Base-by-base conservation (phyloP, 208 protist genomes). In the Crithidia fasciculata region DNA sequence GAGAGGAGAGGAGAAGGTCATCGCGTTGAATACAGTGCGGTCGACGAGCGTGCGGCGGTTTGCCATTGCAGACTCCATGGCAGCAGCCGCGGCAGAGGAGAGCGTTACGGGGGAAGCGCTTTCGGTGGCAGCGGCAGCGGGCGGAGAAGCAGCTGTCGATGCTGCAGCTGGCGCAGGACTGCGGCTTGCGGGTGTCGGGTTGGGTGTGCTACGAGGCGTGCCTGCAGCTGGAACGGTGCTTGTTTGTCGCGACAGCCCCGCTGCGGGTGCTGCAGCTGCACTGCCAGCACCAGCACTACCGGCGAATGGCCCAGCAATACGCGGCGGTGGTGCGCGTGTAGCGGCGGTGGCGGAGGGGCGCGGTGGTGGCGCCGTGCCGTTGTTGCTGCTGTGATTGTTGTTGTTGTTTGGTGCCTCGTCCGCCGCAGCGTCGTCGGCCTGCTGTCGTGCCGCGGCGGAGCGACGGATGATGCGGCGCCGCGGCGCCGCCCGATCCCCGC, bases 1-100 rank as follows among this genome's bases (percentile, higher is more conserved):
- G 37, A 77, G 78, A 39, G 91, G 70, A 2, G 88, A 69, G 52
- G 87, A 93, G 73, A 95, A 95, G 56, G 82, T 82, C 52, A 87
- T 70, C 6, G 83, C 69, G 74, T 74, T 85, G 72, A 95, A 93
- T 13, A 85, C 52, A 43, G 81, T 81, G n/a, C 83, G 71, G 56
- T 95, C 88, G 16, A 93, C 43, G 6, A 69, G 13, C 10, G 78
- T 53, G 28, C 39, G 74, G 0, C 52, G 76, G 13, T 49, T 37
- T 10, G 61, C 40, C 47, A 54, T 61, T 16, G 52, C 71, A 4
- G 64, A 68, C 55, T 72, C 54, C 69, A 68, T 69, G 43, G 64
- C 43, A 12, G 63, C 68, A 8, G 71, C 53, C 1, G 71, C 69
- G 36, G 60, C 49, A 12, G 49, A 55, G 44, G 75, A 59, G 19